phyloP scores from a whole-genome alignment of 305 asterid species.

The Plantago lanceolata region DNA sequence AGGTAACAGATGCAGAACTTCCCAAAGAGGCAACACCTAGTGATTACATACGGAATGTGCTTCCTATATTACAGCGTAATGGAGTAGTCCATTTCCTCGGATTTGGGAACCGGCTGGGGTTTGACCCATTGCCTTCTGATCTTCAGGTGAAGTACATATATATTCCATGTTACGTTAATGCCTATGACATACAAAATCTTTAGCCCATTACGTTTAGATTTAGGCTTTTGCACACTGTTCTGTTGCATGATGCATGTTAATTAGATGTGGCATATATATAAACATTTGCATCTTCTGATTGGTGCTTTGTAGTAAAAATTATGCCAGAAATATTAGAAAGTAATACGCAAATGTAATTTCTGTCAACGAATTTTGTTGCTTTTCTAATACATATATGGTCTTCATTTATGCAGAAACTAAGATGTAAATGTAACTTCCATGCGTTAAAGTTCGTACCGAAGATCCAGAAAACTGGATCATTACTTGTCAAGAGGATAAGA shows the following conservation, averaged over 20 bases:
- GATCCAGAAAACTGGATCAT: constrained; percentile 60
- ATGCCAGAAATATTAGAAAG: too few species aligned
- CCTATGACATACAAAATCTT: background rate
- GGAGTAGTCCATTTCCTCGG: constrained; percentile 88
- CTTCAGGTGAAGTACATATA: constrained; percentile 50
- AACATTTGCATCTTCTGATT: too few species aligned
- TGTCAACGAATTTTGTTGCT: background rate
- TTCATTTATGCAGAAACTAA: constrained; percentile 53
- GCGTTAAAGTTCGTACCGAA: constrained; percentile 69
- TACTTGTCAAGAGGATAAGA: constrained; percentile 61
- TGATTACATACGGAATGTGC: constrained; percentile 60
- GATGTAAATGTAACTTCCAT: constrained; percentile 95
- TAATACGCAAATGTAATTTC: too few species aligned
- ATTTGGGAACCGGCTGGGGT: constrained; percentile 87
- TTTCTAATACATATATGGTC: constrained; percentile 14
- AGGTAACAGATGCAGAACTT: constrained; percentile 90
- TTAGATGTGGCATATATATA: too few species aligned
- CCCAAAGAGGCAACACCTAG: constrained; percentile 78
- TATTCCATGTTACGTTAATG: background rate
- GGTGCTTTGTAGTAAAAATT: too few species aligned
- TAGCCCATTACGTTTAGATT: too few species aligned
- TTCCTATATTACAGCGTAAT: constrained; percentile 58
- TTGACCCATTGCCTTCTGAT: constrained; percentile 68
- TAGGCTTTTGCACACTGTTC: too few species aligned
- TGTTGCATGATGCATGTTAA: too few species aligned